A percentile compares a stretch with the other conserved stretches of the same genome.
Evolutionary conservation across 192 early-diverging fungal genomes (phyloP).

Genomic region (Gryganskiella cystojenkinii): DNA sequence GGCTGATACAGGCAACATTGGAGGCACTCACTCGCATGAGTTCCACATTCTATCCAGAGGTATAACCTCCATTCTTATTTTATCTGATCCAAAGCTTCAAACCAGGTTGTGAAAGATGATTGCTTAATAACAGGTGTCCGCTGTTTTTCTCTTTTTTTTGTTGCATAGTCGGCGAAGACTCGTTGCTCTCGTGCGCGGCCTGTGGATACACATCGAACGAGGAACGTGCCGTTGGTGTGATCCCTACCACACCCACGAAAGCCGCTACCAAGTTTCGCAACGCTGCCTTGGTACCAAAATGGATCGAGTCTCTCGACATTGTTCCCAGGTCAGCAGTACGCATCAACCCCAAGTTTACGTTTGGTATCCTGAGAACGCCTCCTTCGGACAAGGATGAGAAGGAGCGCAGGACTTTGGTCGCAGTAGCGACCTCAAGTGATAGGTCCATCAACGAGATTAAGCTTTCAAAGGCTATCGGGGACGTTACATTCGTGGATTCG

Average conservation of each 20-base stretch:
- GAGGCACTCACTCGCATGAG: slow-evolving; percentile 89
- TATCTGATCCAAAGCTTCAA: neutral
- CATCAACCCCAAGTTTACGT: slow-evolving; percentile 36
- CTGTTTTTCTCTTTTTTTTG: neutral
- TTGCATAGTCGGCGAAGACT: slow-evolving; percentile 82
- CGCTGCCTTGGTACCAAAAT: slow-evolving; percentile 14
- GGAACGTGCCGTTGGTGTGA: slow-evolving; percentile 71
- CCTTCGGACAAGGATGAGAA: slow-evolving; percentile 1
- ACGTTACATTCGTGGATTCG: slow-evolving; percentile 23
- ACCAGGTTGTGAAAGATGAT: neutral
- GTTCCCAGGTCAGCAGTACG: slow-evolving; percentile 23
- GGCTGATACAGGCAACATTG: slow-evolving; percentile 93
- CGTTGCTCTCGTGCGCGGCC: slow-evolving; percentile 71
- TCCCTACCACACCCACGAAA: slow-evolving; percentile 28
- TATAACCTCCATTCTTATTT: slow-evolving; percentile 15
- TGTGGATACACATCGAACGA: slow-evolving; percentile 91
- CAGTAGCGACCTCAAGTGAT: slow-evolving; percentile 30
- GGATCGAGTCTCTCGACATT: slow-evolving; percentile 44
- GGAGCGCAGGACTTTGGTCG: slow-evolving; percentile 12
- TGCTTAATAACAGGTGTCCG: neutral
- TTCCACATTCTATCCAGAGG: slow-evolving; percentile 82
- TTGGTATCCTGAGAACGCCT: slow-evolving; percentile 24
- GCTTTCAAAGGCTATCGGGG: slow-evolving; percentile 30
- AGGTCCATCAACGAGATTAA: slow-evolving; percentile 48
- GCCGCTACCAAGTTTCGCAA: slow-evolving; percentile 40